Percentiles rank a stretch among this genome's conserved stretches.
Evolutionary conservation across 768 basidiomycete genomes (phyloP).

Genomic region (Suillus alpinus): DNA sequence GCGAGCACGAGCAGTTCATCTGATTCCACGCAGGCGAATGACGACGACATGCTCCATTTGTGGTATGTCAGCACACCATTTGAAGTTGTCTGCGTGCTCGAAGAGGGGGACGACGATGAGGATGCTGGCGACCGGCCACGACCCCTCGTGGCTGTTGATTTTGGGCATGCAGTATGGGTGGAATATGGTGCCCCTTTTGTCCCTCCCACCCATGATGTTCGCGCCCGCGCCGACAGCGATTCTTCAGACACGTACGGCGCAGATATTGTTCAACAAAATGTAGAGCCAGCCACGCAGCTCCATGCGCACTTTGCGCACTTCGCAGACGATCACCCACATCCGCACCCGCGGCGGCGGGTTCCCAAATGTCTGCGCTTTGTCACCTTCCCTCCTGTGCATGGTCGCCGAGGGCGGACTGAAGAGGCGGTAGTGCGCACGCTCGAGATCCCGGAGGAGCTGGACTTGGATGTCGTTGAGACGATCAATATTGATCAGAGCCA

Average conservation of each 20-base stretch:
- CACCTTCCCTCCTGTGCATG: conserved; percentile 56
- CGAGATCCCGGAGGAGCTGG: conserved; percentile 61
- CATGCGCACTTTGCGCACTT: background rate
- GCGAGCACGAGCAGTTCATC: conserved; percentile 2
- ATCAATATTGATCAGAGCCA: conserved; percentile 79
- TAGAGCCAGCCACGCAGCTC: background rate
- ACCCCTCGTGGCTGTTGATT: conserved; percentile 79
- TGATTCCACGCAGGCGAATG: conserved; percentile 22
- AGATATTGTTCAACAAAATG: background rate
- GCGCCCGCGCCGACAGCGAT: background rate
- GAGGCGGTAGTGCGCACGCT: conserved; percentile 55
- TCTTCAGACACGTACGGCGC: background rate
- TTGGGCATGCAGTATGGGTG: conserved; percentile 86
- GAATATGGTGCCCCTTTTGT: conserved; percentile 41
- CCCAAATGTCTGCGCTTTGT: conserved; percentile 65
- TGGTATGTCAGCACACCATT: conserved; percentile 74
- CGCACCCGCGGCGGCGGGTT: conserved; percentile 23
- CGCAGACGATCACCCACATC: conserved; percentile 1
- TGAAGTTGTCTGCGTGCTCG: conserved; percentile 66
- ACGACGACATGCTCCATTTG: conserved; percentile 59
- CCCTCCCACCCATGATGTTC: background rate
- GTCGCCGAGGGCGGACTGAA: conserved; percentile 25
- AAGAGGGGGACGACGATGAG: conserved; percentile 33
- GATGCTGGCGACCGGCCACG: conserved; percentile 48
- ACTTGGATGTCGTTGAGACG: conserved; percentile 65